Evolutionary conservation across 1,139 yeast genomes (phyloP).

Genomic region (Hansenula sp.): DNA sequence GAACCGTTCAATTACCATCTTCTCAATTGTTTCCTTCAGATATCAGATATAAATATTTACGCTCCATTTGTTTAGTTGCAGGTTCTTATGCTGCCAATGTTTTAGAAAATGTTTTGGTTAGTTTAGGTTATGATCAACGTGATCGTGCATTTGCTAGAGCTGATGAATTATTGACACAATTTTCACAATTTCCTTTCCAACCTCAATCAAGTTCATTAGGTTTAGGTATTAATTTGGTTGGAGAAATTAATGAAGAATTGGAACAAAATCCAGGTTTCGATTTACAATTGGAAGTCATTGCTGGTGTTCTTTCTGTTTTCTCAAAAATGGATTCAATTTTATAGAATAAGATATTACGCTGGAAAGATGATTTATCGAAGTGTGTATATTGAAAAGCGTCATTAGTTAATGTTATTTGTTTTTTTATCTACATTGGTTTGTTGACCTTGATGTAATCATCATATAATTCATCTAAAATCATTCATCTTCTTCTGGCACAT

Average conservation of each 20-base stretch:
- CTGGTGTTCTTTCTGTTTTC: constrained; percentile 67
- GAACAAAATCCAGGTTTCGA: constrained; percentile 53
- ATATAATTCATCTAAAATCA: no score
- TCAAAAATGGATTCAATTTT: constrained; percentile 44
- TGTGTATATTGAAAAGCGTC: no score
- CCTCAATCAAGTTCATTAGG: constrained; percentile 58
- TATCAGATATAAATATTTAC: constrained; percentile 64
- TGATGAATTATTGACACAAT: constrained; percentile 81
- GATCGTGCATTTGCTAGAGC: constrained; percentile 93
- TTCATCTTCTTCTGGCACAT: no score
- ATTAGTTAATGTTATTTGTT: no score
- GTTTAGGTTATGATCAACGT: constrained; percentile 80
- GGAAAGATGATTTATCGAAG: no score
- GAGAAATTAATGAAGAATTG: constrained; percentile 64
- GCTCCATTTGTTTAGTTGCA: constrained; percentile 79
- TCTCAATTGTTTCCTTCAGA: constrained; percentile 64
- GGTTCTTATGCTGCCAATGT: constrained; percentile 97
- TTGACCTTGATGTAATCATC: no score
- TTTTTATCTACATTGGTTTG: no score
- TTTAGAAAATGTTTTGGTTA: constrained; percentile 79
- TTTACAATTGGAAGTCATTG: constrained; percentile 79
- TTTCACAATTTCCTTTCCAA: constrained; percentile 82
- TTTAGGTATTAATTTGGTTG: constrained; percentile 70
- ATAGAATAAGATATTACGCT: no score
- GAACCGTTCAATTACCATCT: constrained; percentile 49